Percentiles rank a stretch among this genome's conserved stretches.
Evolutionary conservation across 176 grass and related monocot genomes (phyloP).

Genomic region (Raddia distichophylla): DNA sequence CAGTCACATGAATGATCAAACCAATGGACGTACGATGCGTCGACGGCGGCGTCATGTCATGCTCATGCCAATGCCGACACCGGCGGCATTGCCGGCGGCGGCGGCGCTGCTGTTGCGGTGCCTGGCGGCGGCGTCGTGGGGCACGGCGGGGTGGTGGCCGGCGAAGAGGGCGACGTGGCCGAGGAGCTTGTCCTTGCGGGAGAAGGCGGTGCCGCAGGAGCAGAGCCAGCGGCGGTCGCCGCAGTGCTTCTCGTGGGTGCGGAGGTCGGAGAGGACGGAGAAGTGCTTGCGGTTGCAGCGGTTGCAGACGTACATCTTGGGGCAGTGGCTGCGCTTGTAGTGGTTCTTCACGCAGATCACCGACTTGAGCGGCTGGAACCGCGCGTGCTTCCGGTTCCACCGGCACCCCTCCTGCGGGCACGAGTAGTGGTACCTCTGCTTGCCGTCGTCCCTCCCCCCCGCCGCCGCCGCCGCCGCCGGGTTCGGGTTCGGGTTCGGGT

Average conservation of each 20-base stretch:
- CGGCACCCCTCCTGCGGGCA: constrained; percentile 88
- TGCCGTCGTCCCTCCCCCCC: background rate
- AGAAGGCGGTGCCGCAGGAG: constrained; percentile 88
- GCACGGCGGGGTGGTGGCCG: constrained; percentile 57
- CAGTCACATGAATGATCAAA: background rate
- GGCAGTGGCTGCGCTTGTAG: constrained; percentile 97
- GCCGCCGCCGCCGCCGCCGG: background rate
- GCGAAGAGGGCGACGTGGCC: constrained; percentile 71
- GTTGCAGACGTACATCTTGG: constrained; percentile 97
- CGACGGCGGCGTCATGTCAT: no score
- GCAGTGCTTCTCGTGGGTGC: constrained; percentile 97
- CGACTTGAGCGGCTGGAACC: constrained; percentile 94
- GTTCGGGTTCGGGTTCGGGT: constrained; percentile 55
- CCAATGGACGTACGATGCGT: background rate
- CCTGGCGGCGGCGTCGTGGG: constrained; percentile 23
- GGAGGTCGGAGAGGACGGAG: constrained; percentile 88
- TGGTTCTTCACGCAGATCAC: constrained; percentile 91
- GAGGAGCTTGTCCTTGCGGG: constrained; percentile 92
- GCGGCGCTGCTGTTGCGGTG: background rate
- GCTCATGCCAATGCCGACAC: no score
- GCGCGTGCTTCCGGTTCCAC: constrained; percentile 80
- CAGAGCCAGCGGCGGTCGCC: constrained; percentile 87
- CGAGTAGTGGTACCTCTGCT: constrained; percentile 59
- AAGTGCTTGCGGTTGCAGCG: constrained; percentile 93
- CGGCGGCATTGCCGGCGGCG: background rate